Base-by-base conservation (phyloP, 2,329 filamentous ascomycete species). In the Cercospora nicotianae region DNA sequence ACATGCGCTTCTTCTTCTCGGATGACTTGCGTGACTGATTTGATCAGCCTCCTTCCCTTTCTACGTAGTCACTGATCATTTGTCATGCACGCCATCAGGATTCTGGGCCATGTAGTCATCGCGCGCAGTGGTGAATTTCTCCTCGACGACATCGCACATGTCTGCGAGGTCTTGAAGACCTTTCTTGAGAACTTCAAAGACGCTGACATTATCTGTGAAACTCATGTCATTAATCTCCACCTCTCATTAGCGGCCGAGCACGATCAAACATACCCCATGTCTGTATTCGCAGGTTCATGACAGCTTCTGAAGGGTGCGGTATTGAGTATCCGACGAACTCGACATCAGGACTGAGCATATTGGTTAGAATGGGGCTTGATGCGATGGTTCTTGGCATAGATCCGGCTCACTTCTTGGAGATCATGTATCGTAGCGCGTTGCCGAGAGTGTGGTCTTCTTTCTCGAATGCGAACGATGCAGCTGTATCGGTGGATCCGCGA, bases 261-360 rank as follows among this genome's bases (percentile, higher is more conserved):
- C 26, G 5, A n/a, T 8, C 36, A 20, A 1, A 55, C 89, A 78
- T 83, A 97, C 94, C 92, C 76, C 95, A 98, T 73, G 94, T 99
- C 81, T 99, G 95, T 70, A 99, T 98, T 76, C 95, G 89, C 70
- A 99, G 84, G 77, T 98, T 97, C 94, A 99, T 97, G 82, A 96
- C 95, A 48, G 90, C 84, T 81, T 99, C 95, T 45, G 94, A 96
- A 61, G 95, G 95, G 81, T 99, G 95, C 31, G 95, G 95, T 69
- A 99, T 98, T 7, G 94, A 92, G 81, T 99, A 99, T 69, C 94
- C 95, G 81, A 95, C 98, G 82, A 99, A 97, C 80, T 99, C 95
- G 68, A 99, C 95, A 71, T 95, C 89, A 31, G 95, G 94, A 80
- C 94, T 63, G 16, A 10, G 16, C 10, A 18, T 20, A 36, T 31